Evolutionary conservation across 345 rosid species (phyloP), one percentile per base, ranked within the genome.

Genomic region (Corchorus capsularis): DNA sequence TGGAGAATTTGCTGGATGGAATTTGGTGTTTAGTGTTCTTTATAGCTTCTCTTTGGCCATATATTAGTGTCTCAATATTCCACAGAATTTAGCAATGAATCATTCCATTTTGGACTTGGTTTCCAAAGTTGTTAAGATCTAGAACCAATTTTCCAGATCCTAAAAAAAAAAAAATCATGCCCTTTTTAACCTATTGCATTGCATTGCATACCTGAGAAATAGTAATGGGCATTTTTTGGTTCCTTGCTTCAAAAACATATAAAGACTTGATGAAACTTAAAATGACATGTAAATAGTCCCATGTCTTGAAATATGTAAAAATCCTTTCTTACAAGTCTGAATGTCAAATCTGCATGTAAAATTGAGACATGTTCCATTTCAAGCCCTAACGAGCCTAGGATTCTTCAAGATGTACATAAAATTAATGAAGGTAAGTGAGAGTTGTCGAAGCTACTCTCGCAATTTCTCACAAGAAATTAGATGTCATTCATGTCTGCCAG

Each of bases 401-500:
- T 63, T 39, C 68, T 63, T 62, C 47, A 45, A 45, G 9, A 45
- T 45, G 6, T 45, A 8, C 13, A 32, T 3, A 16, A 10, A 63
- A 63, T 17, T 14, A 8, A 15, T 63, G 19, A 8, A 35, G 66
- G 41, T 34, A 9, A 62, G 4, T 3, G 66, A 27, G 66, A 27
- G 9, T 61, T 35, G 45, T 62, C 34, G 20, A 62, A 62, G 66
- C 20, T 15, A 19, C 14, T 35, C 19, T 9, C 7, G 67, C 69
- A 39, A 19, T n/a, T 19, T 43, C 52, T 19, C 52, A 43, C 0
- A 64, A 43, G 43, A 62, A 56, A 11, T 27, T 27, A 27, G 14
- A 27, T 34, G 32, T 16, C 27, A 70, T 52, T 53, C 47, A 34
- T 70, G 73, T 70, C 73, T 16, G 47, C 62, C n/a, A 70, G 17